These are phyloP conservation scores for Parsonsia alboflavescens DNA, from an alignment of 257 asterid genomes.

Conservation along the genomic window DNA sequence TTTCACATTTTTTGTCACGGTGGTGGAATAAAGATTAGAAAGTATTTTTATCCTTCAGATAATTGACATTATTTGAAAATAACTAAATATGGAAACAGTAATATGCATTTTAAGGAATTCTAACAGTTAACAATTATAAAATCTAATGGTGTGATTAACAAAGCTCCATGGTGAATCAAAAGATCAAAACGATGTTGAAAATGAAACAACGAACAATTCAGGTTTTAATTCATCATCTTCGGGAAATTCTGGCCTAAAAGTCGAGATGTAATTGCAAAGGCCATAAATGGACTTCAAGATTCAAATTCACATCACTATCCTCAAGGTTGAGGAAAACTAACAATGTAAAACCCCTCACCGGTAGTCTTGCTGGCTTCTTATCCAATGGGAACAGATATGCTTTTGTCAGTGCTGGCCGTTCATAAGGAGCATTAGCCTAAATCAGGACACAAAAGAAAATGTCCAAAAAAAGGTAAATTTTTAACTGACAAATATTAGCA, in stretches of 20 bases:
- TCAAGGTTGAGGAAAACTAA: not conserved
- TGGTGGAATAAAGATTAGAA: not conserved
- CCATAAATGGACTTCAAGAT: not conserved
- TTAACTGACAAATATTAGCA: not conserved
- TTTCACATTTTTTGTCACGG: too few species aligned
- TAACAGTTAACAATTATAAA: not conserved
- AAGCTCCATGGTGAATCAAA: not conserved
- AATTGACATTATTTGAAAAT: not conserved
- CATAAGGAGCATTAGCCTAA: slow-evolving; percentile 89
- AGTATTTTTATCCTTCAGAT: not conserved
- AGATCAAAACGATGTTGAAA: not conserved
- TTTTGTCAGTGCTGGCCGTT: slow-evolving; percentile 95
- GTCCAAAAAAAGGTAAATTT: not conserved
- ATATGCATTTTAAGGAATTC: not conserved
- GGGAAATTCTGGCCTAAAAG: not conserved
- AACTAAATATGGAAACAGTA: not conserved
- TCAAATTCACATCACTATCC: not conserved
- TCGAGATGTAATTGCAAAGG: not conserved
- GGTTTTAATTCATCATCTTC: not conserved
- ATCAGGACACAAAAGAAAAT: slow-evolving; percentile 18
- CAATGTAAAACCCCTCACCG: slow-evolving; percentile 48
- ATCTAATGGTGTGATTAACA: not conserved
- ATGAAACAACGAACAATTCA: not conserved
- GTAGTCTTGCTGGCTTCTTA: slow-evolving; percentile 92
- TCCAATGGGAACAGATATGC: slow-evolving; percentile 80